Percentiles rank a stretch among this genome's conserved stretches.
Conservation (phyloP, 352 stramenopile genomes). For the Thalassiosira hispida region DNA sequence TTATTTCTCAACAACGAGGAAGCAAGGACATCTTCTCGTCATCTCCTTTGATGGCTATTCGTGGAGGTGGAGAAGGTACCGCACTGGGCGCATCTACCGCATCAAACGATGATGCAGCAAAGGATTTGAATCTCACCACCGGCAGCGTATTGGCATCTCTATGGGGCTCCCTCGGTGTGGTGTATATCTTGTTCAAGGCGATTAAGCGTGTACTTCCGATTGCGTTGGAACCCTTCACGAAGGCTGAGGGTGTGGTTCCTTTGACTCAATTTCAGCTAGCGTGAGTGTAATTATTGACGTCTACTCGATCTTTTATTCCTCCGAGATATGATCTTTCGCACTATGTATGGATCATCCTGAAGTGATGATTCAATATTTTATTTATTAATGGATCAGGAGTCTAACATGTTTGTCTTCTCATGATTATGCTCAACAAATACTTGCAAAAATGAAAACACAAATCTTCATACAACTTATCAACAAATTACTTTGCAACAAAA, state of each 20-base stretch:
- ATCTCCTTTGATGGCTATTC: slow-evolving; percentile 13
- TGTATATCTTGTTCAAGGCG: slow-evolving; percentile 86
- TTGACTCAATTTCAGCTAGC: slow-evolving; percentile 73
- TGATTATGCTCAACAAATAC: background rate
- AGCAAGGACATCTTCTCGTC: background rate
- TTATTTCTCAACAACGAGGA: background rate
- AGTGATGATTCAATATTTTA: no score
- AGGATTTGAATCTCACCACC: slow-evolving; percentile 49
- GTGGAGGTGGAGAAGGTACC: slow-evolving; percentile 6
- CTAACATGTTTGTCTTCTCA: slow-evolving; percentile 8
- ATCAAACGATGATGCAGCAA: background rate
- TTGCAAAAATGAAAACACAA: background rate
- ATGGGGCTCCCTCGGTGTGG: slow-evolving; percentile 84
- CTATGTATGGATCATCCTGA: background rate
- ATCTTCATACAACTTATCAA: slow-evolving; percentile 3
- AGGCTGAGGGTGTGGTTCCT: slow-evolving; percentile 31
- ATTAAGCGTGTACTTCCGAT: slow-evolving; percentile 86
- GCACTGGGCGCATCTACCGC: slow-evolving; percentile 6
- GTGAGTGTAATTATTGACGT: slow-evolving; percentile 44
- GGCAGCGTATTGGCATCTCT: slow-evolving; percentile 55
- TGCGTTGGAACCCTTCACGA: slow-evolving; percentile 85
- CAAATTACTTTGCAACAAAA: background rate
- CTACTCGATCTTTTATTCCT: background rate
- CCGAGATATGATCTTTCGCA: background rate
- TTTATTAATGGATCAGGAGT: no score